Conservation (phyloP, 2,329 filamentous ascomycete species). For the Coniochaeta prunicola region DNA sequence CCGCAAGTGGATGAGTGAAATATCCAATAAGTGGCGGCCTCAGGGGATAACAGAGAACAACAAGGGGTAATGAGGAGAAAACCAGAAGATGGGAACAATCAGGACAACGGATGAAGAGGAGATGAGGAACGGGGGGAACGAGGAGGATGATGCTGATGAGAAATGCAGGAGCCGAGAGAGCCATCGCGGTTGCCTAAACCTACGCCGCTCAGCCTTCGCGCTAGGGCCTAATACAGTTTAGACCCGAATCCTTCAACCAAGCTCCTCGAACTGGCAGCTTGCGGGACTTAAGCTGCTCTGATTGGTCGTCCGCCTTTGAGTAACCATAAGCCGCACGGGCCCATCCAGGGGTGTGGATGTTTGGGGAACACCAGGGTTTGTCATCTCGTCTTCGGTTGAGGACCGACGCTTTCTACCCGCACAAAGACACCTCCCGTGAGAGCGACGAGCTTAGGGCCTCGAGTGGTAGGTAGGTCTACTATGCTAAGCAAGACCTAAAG, state of each 20-base stretch:
- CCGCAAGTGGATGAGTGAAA: background rate
- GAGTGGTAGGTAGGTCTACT: background rate
- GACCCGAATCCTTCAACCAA: background rate
- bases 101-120: background rate
- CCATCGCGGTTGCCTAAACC: conserved; percentile 2
- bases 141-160: conserved; percentile 2
- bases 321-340: background rate
- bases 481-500: too few species aligned
- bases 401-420: background rate
- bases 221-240: background rate
- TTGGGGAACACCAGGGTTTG: background rate
- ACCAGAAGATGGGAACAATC: background rate
- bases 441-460: too few species aligned
- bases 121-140: background rate
- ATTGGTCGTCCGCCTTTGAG: background rate
- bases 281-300: background rate
- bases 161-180: background rate
- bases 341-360: background rate
- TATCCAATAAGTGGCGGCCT: background rate
- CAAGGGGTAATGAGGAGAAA: background rate
- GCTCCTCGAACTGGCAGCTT: background rate
- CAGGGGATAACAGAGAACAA: background rate
- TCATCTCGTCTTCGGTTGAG: background rate
- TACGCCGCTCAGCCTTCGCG: conserved; percentile 1
- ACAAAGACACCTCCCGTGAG: too few species aligned